A percentile compares a stretch with the other conserved stretches of the same genome.
These are phyloP conservation scores for Picea glauca DNA, from an alignment of 75 land plant genomes.

Conservation along the genomic window DNA sequence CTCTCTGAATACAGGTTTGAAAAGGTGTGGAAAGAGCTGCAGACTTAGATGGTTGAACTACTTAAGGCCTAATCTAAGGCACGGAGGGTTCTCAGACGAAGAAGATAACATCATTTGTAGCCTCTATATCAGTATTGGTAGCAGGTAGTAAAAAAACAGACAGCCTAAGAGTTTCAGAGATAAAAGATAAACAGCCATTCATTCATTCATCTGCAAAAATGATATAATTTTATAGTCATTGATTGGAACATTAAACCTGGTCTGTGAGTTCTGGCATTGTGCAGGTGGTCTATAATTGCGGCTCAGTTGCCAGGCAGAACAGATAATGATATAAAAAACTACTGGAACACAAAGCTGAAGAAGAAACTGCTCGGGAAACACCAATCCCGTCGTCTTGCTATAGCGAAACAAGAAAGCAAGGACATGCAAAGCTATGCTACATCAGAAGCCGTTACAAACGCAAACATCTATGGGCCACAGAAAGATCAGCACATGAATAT, in stretches of 20 bases:
- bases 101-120: slow-evolving; percentile 61
- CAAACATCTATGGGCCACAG: not conserved
- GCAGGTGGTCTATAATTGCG: slow-evolving; percentile 94
- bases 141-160: slow-evolving; percentile 34
- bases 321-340: slow-evolving; percentile 96
- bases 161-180: not conserved
- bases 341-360: slow-evolving; percentile 99
- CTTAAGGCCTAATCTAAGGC: slow-evolving; percentile 67
- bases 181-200: not conserved
- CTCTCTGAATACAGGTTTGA: slow-evolving; percentile 39
- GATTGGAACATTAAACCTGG: slow-evolving; percentile 37
- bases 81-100: slow-evolving; percentile 70
- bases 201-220: slow-evolving; percentile 8
- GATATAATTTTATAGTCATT: slow-evolving; percentile 36
- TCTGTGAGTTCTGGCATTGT: slow-evolving; percentile 19
- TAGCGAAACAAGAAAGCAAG: not conserved
- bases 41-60: slow-evolving; percentile 81
- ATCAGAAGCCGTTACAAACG: slow-evolving; percentile 1
- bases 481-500: slow-evolving; percentile 1
- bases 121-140: slow-evolving; percentile 70
- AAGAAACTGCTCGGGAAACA: slow-evolving; percentile 76
- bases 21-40: slow-evolving; percentile 84
- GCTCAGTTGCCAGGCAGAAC: slow-evolving; percentile 92
- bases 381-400: slow-evolving; percentile 10
- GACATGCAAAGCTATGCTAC: slow-evolving; percentile 1